A percentile compares a stretch with the other conserved stretches of the same genome.
These are phyloP conservation scores for Plasmopara muralis DNA, from an alignment of 352 stramenopile genomes.

Conservation along the genomic window DNA sequence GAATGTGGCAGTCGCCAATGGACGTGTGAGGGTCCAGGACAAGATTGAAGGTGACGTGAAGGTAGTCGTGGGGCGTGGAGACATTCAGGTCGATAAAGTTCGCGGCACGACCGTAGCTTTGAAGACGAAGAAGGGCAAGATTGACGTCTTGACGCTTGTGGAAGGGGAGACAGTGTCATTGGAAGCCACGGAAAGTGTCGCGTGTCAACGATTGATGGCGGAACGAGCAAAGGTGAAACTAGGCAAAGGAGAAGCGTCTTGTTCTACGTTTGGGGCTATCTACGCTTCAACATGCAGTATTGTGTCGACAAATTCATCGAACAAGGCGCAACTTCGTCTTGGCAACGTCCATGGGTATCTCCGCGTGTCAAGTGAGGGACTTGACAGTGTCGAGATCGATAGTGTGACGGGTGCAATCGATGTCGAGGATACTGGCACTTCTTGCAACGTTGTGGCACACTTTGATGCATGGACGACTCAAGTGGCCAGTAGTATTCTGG, in stretches of 20 bases:
- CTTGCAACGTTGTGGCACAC: conserved; percentile 50
- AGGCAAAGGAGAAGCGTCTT: conserved; percentile 19
- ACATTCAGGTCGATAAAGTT: conserved; percentile 58
- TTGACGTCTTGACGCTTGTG: conserved; percentile 40
- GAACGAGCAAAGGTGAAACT: conserved; percentile 46
- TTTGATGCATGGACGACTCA: conserved; percentile 64
- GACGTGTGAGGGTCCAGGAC: conserved; percentile 38
- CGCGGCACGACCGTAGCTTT: conserved; percentile 48
- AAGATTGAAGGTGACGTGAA: conserved; percentile 74
- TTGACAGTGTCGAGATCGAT: conserved; percentile 42
- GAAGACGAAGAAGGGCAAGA: conserved; percentile 52
- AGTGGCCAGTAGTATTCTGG: conserved; percentile 51
- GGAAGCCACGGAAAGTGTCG: conserved; percentile 33
- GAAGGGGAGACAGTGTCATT: conserved; percentile 50
- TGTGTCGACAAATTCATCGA: conserved; percentile 28
- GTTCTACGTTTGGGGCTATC: conserved; percentile 62
- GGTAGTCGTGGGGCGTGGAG: conserved; percentile 46
- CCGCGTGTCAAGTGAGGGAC: conserved; percentile 40
- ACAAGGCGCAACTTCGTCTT: conserved; percentile 27
- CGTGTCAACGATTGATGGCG: conserved; percentile 66
- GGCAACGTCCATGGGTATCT: conserved; percentile 72
- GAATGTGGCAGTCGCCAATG: conserved; percentile 38
- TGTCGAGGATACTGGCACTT: conserved; percentile 58
- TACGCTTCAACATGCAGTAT: conserved; percentile 54
- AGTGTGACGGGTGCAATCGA: conserved; percentile 65